Conservation (phyloP, 306 rosid genomes). For the Sicyos edulis region DNA sequence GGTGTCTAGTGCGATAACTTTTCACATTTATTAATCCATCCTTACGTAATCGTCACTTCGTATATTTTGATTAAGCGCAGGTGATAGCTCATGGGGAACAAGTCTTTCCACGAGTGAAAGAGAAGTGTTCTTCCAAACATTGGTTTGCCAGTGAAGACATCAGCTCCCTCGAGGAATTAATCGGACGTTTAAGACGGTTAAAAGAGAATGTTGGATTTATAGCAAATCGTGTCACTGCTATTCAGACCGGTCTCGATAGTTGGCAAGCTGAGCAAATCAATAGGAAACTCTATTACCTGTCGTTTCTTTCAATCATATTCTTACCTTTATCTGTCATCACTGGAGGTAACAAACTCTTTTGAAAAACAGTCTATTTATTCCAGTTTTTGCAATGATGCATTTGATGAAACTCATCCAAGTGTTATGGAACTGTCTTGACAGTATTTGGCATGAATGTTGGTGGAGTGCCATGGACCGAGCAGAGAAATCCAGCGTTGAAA, state of each 20-base stretch:
- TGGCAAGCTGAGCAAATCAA: conserved; percentile 96
- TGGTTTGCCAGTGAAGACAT: conserved; percentile 73
- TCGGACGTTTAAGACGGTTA: conserved; percentile 72
- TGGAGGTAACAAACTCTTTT: conserved; percentile 48
- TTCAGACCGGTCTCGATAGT: conserved; percentile 89
- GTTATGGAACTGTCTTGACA: conserved; percentile 27
- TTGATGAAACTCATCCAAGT: conserved; percentile 5
- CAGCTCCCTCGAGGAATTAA: conserved; percentile 71
- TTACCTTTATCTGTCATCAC: conserved; percentile 85
- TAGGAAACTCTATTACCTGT: conserved; percentile 80
- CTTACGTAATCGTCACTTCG: neutral
- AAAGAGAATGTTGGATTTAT: conserved; percentile 93
- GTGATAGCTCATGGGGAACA: conserved; percentile 91
- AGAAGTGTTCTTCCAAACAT: conserved; percentile 72
- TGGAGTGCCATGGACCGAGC: conserved; percentile 96
- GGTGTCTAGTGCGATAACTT: neutral
- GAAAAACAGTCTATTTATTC: neutral
- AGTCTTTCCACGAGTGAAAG: conserved; percentile 84
- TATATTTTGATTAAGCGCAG: conserved; percentile 31
- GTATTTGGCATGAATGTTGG: conserved; percentile 98
- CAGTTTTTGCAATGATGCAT: neutral
- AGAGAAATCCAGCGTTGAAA: conserved; percentile 39
- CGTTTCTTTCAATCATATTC: conserved; percentile 82
- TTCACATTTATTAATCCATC: neutral
- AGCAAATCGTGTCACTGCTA: conserved; percentile 78